phyloP scores from a whole-genome alignment of 805 yeast genomes.

The Myxozyma mucilagina region DNA sequence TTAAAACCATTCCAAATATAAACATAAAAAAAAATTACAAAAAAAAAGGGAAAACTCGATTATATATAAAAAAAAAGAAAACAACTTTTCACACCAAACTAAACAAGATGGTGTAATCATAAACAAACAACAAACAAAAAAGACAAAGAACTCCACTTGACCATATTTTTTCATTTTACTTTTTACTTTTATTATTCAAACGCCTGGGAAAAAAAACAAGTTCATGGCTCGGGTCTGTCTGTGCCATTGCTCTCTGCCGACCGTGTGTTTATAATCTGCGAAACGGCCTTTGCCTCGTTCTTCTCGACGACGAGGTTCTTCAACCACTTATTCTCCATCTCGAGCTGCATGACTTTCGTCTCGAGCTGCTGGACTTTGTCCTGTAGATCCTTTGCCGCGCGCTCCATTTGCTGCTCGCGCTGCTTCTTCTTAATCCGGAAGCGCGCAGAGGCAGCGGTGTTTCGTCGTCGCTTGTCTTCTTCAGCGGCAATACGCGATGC shows the following conservation, averaged over 20 bases:
- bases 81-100: too few species aligned
- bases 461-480: constrained; percentile 76
- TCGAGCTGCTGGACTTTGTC: constrained; percentile 68
- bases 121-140: background rate
- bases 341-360: constrained; percentile 74
- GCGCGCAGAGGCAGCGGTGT: constrained; percentile 93
- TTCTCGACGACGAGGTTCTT: constrained; percentile 82
- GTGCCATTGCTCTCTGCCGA: background rate
- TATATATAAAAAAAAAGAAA: too few species aligned
- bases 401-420: constrained; percentile 89
- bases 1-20: too few species aligned
- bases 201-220: background rate
- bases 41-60: too few species aligned
- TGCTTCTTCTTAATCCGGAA: constrained; percentile 89
- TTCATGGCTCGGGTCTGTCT: background rate
- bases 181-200: background rate
- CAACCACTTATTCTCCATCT: constrained; percentile 88
- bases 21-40: too few species aligned
- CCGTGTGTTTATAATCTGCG: constrained; percentile 16
- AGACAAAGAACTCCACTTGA: background rate
- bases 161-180: background rate
- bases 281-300: constrained; percentile 40
- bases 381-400: constrained; percentile 67
- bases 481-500: constrained; percentile 43
- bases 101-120: background rate